Base-by-base conservation (phyloP, 495 filamentous ascomycete genomes). In the Hyaloscypha finlandica region DNA sequence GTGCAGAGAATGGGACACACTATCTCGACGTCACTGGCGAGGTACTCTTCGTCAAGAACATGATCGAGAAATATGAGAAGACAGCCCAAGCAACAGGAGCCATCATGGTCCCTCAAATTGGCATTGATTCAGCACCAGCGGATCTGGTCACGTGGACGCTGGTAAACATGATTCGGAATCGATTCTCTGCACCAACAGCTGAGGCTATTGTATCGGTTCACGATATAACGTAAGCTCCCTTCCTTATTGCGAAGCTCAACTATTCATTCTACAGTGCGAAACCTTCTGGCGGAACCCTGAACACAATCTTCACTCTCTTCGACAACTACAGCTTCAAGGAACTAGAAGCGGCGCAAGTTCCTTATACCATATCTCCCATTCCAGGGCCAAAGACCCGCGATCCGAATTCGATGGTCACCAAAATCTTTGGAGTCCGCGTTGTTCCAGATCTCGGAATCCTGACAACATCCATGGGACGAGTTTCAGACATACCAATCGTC, bases 21-120 rank as follows among this genome's bases (percentile, higher is more conserved):
- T 97, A 97, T 75, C 80, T 98, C 53, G 94, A 97, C 79, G 86
- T 86, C 35, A 97, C 94, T 14, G 94, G 94, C 45, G 95, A 99
- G 74, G 85, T 86, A 8, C 90, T 92, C 8, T 99, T 90, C 86
- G 84, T 93, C 31, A 79, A 84, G 65, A 79, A 85, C 30, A 95
- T 97, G 82, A 86, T 97, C 63, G 81, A 87, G 20, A 91, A 92
- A 69, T 95, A 96, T 73, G 85, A 94, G 65, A 82, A 87, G 14
- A 83, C 78, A 1, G 95, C 95, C 19, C 87, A 93, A 72, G 75
- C 77, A 16, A 93, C 83, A 67, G 90, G 91, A 55, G 90, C 92
- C 31, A 90, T 95, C 76, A 90, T 97, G 65, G 93, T 99, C 61
- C 91, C 92, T 9, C 89, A 92, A 71, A 87, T 89, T 70, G 95